Evolutionary conservation across 805 yeast genomes (phyloP).

Genomic region (Candida sanyiensis): DNA sequence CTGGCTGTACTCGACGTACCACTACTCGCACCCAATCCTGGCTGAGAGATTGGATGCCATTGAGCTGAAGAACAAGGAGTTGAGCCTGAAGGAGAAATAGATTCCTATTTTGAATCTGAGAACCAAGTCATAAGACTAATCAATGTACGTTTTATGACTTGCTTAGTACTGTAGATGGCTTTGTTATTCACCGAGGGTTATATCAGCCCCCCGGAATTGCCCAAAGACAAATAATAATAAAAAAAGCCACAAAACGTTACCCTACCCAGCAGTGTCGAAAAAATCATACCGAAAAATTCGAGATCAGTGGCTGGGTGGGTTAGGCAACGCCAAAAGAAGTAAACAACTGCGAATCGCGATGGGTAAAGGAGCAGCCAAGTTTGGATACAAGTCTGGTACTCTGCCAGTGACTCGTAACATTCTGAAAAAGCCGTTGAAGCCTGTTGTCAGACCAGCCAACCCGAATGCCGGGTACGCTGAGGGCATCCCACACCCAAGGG

Average conservation of each 20-base stretch:
- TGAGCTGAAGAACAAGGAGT: conserved; percentile 29
- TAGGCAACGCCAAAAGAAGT: no score
- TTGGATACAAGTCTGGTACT: conserved; percentile 67
- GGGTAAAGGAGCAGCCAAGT: conserved; percentile 43
- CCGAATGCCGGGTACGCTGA: conserved; percentile 65
- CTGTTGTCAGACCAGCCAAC: conserved; percentile 38
- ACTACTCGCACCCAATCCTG: conserved; percentile 86
- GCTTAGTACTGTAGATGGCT: no score
- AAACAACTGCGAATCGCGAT: no score
- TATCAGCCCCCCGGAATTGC: no score
- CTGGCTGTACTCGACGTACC: conserved; percentile 82
- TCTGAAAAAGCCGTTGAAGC: conserved; percentile 52
- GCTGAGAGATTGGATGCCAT: conserved; percentile 84
- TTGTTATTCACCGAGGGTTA: no score
- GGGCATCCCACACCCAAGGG: conserved; percentile 61
- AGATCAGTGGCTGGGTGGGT: background rate
- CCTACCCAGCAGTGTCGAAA: no score
- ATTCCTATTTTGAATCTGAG: background rate
- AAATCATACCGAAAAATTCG: conserved; percentile 1
- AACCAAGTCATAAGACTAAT: background rate
- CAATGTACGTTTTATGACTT: no score
- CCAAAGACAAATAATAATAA: no score
- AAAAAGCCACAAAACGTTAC: background rate
- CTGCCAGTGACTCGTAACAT: conserved; percentile 75
- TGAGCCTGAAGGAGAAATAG: conserved; percentile 17